Base-by-base conservation (phyloP, 306 rosid species). In the Gastrolobium villosum region DNA sequence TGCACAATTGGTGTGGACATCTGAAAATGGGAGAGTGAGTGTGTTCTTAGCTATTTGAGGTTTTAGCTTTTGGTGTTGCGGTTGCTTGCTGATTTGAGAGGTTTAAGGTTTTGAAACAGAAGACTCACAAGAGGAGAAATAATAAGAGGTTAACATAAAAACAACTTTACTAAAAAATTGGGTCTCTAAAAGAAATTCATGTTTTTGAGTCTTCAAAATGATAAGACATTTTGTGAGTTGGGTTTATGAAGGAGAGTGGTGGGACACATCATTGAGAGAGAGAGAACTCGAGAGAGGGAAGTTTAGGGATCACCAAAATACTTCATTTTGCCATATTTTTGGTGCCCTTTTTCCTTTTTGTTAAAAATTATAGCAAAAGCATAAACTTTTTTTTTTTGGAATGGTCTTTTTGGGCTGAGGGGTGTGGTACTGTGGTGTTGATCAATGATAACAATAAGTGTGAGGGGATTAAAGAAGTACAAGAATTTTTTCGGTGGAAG, bases 1-100 rank as follows among this genome's bases (percentile, higher is more conserved):
- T 76, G 84, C 31, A 55, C 84, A 59, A 85, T 37, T 32, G 88
- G 83, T 14, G 90, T 61, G 55, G 97, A 88, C 95, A 90, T 87
- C 31, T 45, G 60, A 79, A 39, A 40, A 1, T 15, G n/a, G n/a
- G 35, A 7, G 3, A 34, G 34, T 32, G 8, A 11, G 5, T 35
- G 34, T 4, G 13, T 34, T 62, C 68, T 62, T 62, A 11, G 66
- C 32, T 45, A 35, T 74, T 68, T 46, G 11, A 61, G 65, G 65
- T 39, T 48, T 13, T 6, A 41, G 28, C 36, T 73, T 73, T 62
- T 45, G 53, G 76, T 66, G 61, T n/a, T 60, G 20, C 44, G 75
- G 55, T 73, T 69, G 46, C 14, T n/a, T 59, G 49, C 71, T 66
- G 26, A 20, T 32, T 30, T 32, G 45, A 48, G 2, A 45, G 39